Percentiles rank a stretch among this genome's conserved stretches.
phyloP scores from a whole-genome alignment of 305 asterid species.

The Petunia hybrid region DNA sequence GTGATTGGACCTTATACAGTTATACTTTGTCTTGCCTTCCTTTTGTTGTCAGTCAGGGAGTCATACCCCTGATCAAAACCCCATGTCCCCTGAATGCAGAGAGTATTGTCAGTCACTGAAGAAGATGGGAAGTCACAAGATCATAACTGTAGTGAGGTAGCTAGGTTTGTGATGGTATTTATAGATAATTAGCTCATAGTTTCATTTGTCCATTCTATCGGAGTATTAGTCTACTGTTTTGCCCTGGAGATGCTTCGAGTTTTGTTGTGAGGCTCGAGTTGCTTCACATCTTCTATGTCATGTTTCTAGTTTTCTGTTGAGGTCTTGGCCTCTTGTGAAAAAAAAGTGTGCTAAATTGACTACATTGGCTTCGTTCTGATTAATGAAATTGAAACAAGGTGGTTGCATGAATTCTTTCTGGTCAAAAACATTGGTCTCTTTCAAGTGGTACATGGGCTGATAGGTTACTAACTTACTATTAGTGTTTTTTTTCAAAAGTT shows the following conservation, averaged over 20 bases:
- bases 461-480: background rate
- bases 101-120: background rate
- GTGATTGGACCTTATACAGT: background rate
- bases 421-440: background rate
- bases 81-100: background rate
- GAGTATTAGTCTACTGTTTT: background rate
- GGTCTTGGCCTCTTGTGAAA: background rate
- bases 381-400: background rate
- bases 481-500: background rate
- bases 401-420: background rate
- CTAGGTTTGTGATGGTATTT: background rate
- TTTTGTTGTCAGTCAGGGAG: background rate
- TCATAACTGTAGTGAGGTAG: background rate
- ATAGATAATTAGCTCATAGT: background rate
- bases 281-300: background rate
- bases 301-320: background rate
- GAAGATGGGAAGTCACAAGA: background rate
- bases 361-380: background rate
- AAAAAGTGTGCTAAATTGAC: background rate
- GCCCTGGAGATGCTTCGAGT: background rate
- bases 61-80: background rate
- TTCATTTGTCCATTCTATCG: background rate
- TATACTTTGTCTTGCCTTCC: background rate
- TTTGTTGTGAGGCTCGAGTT: background rate
- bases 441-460: background rate